Evolutionary conservation across 2,329 filamentous ascomycete species (phyloP).

Genomic region (Fusarium nelsonii): DNA sequence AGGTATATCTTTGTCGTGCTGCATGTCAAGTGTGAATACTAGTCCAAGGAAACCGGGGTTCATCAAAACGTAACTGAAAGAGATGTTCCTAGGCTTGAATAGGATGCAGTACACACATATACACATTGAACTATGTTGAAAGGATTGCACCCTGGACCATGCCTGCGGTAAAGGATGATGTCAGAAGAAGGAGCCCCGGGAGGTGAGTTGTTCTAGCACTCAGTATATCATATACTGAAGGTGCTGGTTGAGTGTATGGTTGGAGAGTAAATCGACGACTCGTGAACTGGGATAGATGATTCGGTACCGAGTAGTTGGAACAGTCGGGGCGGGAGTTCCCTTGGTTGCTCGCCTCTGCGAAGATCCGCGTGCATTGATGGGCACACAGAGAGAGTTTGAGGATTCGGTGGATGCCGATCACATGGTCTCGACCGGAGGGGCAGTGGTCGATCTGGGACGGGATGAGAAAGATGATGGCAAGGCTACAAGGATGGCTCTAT

Average conservation of each 20-base stretch:
- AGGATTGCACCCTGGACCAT: neutral
- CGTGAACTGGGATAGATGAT: neutral
- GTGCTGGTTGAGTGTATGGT: neutral
- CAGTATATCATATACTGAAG: neutral
- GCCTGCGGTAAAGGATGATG: conserved; percentile 1
- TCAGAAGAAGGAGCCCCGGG: neutral
- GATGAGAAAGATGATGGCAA: conserved; percentile 9
- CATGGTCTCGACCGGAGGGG: conserved; percentile 33
- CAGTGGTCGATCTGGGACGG: conserved; percentile 20
- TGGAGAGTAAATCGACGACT: neutral
- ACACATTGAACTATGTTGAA: neutral
- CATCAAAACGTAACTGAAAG: neutral
- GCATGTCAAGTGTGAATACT: neutral
- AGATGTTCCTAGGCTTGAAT: neutral
- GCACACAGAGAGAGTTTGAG: conserved; percentile 15
- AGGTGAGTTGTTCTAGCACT: neutral
- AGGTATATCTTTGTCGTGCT: neutral
- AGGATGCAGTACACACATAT: neutral
- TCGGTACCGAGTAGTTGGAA: conserved; percentile 36
- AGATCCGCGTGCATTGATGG: conserved; percentile 9
- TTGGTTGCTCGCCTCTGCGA: conserved; percentile 16
- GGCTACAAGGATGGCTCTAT: conserved; percentile 14
- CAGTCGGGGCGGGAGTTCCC: conserved; percentile 25
- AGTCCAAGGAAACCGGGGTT: neutral
- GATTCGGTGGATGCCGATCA: conserved; percentile 33